phyloP scores from a whole-genome alignment of 768 basidiomycete species.

The Chalciporus pseudorubinellus region DNA sequence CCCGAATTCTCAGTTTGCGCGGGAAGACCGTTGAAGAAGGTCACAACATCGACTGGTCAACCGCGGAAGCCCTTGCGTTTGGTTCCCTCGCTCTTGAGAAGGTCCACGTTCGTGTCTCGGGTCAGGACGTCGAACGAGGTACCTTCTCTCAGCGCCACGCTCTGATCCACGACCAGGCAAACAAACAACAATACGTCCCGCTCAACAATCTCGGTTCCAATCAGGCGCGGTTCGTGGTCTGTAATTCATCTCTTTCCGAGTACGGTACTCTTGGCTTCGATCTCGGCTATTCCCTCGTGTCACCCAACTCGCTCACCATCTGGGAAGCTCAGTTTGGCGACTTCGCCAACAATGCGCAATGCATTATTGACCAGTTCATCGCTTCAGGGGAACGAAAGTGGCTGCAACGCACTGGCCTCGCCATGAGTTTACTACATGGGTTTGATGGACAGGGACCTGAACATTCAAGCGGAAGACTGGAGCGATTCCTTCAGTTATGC shows the following conservation, averaged over 20 bases:
- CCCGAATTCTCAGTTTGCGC: slow-evolving; percentile 82
- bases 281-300: slow-evolving; percentile 97
- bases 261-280: slow-evolving; percentile 95
- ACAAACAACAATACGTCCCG: slow-evolving; percentile 86
- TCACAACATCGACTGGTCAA: slow-evolving; percentile 93
- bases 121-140: slow-evolving; percentile 98
- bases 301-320: slow-evolving; percentile 86
- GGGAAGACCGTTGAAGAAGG: slow-evolving; percentile 93
- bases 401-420: slow-evolving; percentile 90
- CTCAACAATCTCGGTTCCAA: slow-evolving; percentile 83
- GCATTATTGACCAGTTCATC: slow-evolving; percentile 98
- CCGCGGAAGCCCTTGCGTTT: slow-evolving; percentile 96
- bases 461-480: slow-evolving; percentile 93
- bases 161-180: slow-evolving; percentile 92
- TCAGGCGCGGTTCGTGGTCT: slow-evolving; percentile 92
- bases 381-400: slow-evolving; percentile 97
- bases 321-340: slow-evolving; percentile 99
- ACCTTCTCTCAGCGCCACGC: slow-evolving; percentile 99
- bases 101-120: slow-evolving; percentile 91
- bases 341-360: slow-evolving; percentile 96
- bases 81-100: slow-evolving; percentile 91
- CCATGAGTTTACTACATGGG: slow-evolving; percentile 88
- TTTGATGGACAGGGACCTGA: slow-evolving; percentile 99
- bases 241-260: slow-evolving; percentile 97
- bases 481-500: slow-evolving; percentile 96